Evolutionary conservation across 257 asterid genomes (phyloP), one percentile per base, ranked within the genome.

Genomic region (Fraxinus excelsior): DNA sequence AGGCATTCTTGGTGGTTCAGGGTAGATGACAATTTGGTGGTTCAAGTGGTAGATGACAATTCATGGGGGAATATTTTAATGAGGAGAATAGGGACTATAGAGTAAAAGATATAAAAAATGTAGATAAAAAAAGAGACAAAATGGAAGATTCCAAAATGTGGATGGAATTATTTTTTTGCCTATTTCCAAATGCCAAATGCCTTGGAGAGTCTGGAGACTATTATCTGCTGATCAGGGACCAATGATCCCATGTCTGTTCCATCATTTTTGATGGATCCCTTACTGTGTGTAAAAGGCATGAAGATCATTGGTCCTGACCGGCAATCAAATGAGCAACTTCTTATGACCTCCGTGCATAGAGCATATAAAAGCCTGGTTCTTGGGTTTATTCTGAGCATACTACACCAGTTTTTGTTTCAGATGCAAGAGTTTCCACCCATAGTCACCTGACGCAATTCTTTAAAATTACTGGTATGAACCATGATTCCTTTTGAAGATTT

Each of bases 381-480:
- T 62, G 35, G 35, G 18, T 10, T 62, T 25, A 60, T 26, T 62
- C 34, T 62, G 68, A 62, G 18, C 8, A 62, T 19, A 3, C 65
- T n/a, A n/a, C 68, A 40, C 34, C 64, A 40, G 37, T 16, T 18
- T 71, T 42, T 25, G 26, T 25, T 37, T 37, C 31, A 70, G 60
- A 77, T 73, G 82, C 31, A 74, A 73, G 67, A 73, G 74, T 37
- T 38, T 35, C n/a, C 29, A 70, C 21, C 58, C 44, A 60, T 60
- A 37, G 56, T 37, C 42, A 8, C 16, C 51, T 37, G 4, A 68
- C 74, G 2, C 74, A 34, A 70, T 70, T 16, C 34, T 70, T 58
- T 23, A 40, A 37, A 28, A 38, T 60, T 7, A 60, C 67, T 60
- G 65, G 28, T 8, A 2, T 60, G 65, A 56, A 79, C 58, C 56